Percentiles rank a stretch among this genome's conserved stretches.
Conservation (phyloP, 2,329 filamentous ascomycete genomes). For the Cadophora malorum region DNA sequence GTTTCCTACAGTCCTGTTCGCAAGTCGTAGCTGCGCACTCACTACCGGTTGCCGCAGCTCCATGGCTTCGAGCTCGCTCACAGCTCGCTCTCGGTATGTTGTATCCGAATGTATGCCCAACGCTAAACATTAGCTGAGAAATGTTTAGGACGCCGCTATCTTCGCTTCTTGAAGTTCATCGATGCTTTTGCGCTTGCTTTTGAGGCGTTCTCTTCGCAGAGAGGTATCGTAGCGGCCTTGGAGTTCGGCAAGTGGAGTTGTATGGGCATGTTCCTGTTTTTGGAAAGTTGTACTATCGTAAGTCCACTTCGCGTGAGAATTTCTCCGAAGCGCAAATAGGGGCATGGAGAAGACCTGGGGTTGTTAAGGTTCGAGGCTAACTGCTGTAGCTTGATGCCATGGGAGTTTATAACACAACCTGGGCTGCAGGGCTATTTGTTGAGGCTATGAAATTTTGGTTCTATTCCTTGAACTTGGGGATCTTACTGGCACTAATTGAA, state of each 20-base stretch:
- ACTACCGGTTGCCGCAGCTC: constrained; percentile 46
- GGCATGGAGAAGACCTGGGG: constrained; percentile 38
- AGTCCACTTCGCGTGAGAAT: constrained; percentile 46
- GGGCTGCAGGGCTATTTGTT: constrained; percentile 54
- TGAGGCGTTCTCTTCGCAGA: constrained; percentile 45
- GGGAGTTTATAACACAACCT: constrained; percentile 51
- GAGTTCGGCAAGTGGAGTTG: constrained; percentile 64
- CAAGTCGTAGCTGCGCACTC: constrained; percentile 56
- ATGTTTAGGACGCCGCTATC: constrained; percentile 59
- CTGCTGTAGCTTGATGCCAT: constrained; percentile 53
- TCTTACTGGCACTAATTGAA: constrained; percentile 45
- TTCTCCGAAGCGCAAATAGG: not conserved
- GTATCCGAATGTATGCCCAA: not conserved
- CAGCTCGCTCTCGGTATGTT: constrained; percentile 51
- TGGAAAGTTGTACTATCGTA: constrained; percentile 68
- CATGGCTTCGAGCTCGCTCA: constrained; percentile 48
- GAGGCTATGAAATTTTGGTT: constrained; percentile 76
- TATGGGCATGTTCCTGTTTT: constrained; percentile 69
- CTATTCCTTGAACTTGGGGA: constrained; percentile 50
- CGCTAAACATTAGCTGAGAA: not conserved
- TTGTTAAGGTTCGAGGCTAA: constrained; percentile 13
- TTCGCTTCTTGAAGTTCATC: constrained; percentile 72
- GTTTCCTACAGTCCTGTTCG: constrained; percentile 59
- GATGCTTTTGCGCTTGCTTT: constrained; percentile 62
- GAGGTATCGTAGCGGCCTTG: constrained; percentile 48